Conservation (phyloP, 345 rosid genomes). For the Tarenaya hassleriana region DNA sequence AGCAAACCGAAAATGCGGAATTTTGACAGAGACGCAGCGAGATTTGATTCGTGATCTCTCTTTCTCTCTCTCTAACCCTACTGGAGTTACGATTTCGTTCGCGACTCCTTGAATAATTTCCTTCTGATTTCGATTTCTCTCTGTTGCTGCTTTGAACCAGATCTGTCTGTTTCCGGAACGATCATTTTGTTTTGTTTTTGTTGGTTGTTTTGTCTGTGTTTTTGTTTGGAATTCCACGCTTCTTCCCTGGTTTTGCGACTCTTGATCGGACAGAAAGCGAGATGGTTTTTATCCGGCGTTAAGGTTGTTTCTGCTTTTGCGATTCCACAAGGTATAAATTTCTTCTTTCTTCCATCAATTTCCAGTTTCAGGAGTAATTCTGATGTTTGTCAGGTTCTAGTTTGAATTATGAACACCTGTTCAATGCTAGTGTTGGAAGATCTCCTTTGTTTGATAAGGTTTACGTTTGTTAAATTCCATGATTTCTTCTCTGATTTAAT, state of each 20-base stretch:
- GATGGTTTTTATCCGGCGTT: background rate
- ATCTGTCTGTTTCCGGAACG: background rate
- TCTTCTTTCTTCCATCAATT: background rate
- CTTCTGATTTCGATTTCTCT: constrained; percentile 26
- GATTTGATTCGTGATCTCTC: constrained; percentile 9
- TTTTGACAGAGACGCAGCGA: constrained; percentile 29
- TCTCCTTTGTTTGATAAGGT: too few relatives aligned
- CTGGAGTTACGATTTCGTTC: constrained; percentile 34
- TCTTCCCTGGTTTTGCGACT: background rate
- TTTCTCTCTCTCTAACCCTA: constrained; percentile 23
- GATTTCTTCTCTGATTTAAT: too few relatives aligned
- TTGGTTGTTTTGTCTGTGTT: background rate
- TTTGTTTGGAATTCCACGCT: too few relatives aligned
- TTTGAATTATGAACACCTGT: background rate
- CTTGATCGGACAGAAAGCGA: background rate
- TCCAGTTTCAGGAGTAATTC: background rate
- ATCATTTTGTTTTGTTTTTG: background rate
- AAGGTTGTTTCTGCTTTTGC: background rate
- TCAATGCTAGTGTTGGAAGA: too few relatives aligned
- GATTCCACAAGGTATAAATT: constrained; percentile 21
- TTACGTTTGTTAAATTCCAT: too few relatives aligned
- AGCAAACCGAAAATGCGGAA: constrained; percentile 26
- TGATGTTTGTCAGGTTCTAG: background rate
- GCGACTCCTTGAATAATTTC: constrained; percentile 26
- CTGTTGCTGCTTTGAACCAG: background rate